A percentile compares a stretch with the other conserved stretches of the same genome.
Evolutionary conservation across 2,329 filamentous ascomycete genomes (phyloP).

Genomic region (Fusarium protoensiforme): DNA sequence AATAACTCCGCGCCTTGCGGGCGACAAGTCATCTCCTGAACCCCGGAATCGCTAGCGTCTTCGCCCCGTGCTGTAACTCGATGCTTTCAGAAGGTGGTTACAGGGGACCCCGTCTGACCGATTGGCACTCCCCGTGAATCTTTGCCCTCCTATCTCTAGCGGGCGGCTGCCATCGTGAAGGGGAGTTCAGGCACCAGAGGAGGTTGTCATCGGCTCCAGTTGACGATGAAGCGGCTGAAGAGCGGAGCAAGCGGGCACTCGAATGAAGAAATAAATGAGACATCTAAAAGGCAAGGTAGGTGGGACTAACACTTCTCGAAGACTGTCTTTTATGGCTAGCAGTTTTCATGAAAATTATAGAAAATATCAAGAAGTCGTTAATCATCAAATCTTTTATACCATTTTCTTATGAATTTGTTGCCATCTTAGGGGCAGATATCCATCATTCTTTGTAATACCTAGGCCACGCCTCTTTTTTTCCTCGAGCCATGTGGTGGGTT

Average conservation of each 20-base stretch:
- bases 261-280: neutral
- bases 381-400: neutral
- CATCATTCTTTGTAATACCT: neutral
- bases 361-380: neutral
- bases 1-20: neutral
- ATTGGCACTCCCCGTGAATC: constrained; percentile 13
- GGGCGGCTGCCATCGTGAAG: neutral
- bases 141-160: neutral
- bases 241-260: neutral
- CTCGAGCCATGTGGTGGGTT: neutral
- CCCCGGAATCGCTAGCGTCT: constrained; percentile 7
- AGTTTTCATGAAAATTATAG: neutral
- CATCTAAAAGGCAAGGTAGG: neutral
- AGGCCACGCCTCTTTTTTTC: neutral
- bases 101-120: constrained; percentile 23
- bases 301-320: neutral
- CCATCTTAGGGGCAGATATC: neutral
- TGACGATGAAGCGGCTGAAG: neutral
- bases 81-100: constrained; percentile 28
- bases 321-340: neutral
- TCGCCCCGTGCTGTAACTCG: constrained; percentile 23
- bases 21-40: constrained; percentile 11
- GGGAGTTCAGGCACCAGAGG: neutral
- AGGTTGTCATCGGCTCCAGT: neutral
- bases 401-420: neutral